Evolutionary conservation across 164 flowering plant species (phyloP).

Genomic region (Cinnamomum chago): DNA sequence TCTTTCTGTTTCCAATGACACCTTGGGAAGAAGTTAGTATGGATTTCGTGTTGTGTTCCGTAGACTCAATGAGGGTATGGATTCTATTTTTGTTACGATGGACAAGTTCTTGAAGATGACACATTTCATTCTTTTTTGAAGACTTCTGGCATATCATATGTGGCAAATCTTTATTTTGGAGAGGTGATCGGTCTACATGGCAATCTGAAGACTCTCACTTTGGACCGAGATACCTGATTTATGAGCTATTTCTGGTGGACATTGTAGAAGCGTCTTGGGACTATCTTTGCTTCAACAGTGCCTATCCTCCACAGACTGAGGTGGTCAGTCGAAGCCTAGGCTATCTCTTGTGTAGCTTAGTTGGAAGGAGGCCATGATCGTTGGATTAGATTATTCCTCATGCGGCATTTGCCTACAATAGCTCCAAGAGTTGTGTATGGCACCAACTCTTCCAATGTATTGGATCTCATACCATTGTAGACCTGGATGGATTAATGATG

Average conservation of each 20-base stretch:
- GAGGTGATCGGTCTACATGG: not conserved
- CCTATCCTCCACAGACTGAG: not conserved
- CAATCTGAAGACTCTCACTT: not conserved
- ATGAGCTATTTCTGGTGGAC: not conserved
- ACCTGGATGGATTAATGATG: not conserved
- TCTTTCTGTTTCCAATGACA: not conserved
- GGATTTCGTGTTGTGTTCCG: no score
- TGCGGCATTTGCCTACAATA: not conserved
- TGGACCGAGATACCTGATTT: not conserved
- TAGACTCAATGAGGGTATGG: no score
- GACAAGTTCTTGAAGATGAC: not conserved
- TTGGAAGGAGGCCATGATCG: not conserved
- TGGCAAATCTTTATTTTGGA: not conserved
- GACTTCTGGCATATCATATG: not conserved
- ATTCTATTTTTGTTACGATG: not conserved
- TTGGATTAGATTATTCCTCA: not conserved
- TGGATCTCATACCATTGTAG: not conserved
- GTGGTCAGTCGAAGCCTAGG: not conserved
- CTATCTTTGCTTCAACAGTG: not conserved
- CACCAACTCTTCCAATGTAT: not conserved
- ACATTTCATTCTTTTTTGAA: not conserved
- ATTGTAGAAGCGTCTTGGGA: not conserved
- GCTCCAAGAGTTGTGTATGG: not conserved
- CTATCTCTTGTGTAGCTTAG: not conserved
- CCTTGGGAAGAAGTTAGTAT: not conserved